Percentiles rank a stretch among this genome's conserved stretches.
Evolutionary conservation across 2,329 filamentous ascomycete species (phyloP).

Genomic region (Neofusicoccum sp.): DNA sequence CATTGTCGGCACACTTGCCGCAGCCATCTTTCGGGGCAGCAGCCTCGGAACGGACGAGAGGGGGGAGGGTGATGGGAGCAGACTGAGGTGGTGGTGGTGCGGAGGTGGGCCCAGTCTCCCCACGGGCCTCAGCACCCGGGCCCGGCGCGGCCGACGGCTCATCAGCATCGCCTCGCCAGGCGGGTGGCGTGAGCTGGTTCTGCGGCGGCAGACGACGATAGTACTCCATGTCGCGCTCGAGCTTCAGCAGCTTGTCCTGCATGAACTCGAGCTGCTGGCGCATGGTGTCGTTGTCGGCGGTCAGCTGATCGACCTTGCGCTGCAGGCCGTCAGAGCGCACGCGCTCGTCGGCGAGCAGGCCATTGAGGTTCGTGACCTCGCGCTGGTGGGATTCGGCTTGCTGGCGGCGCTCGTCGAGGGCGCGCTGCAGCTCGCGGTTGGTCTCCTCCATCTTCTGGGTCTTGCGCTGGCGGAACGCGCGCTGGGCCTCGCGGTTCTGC

Average conservation of each 20-base stretch:
- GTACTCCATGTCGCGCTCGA: slow-evolving; percentile 15
- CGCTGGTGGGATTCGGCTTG: slow-evolving; percentile 21
- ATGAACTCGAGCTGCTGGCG: slow-evolving; percentile 18
- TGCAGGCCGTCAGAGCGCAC: slow-evolving; percentile 21
- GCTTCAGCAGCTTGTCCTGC: slow-evolving; percentile 16
- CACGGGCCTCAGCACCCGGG: slow-evolving; percentile 12
- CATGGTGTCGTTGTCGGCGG: slow-evolving; percentile 18
- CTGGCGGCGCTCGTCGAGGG: slow-evolving; percentile 19
- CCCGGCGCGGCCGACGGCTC: background rate
- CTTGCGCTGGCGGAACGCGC: slow-evolving; percentile 83
- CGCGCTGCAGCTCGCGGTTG: slow-evolving; percentile 41
- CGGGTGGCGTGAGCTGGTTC: slow-evolving; percentile 20
- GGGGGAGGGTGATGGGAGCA: slow-evolving; percentile 15
- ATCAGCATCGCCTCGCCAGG: slow-evolving; percentile 13
- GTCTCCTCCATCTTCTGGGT: slow-evolving; percentile 77
- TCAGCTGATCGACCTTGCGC: slow-evolving; percentile 18
- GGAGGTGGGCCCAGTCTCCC: slow-evolving; percentile 5
- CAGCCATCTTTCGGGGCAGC: slow-evolving; percentile 15
- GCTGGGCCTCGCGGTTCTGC: slow-evolving; percentile 88
- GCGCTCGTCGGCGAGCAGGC: slow-evolving; percentile 3
- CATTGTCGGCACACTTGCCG: slow-evolving; percentile 20
- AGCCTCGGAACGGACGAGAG: slow-evolving; percentile 10
- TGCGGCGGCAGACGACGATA: slow-evolving; percentile 6
- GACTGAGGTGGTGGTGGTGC: background rate
- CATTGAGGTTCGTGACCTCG: slow-evolving; percentile 18